Percentiles rank a stretch among this genome's conserved stretches.
Evolutionary conservation across 2,329 filamentous ascomycete genomes (phyloP).

Genomic region (Botrytis medusae): DNA sequence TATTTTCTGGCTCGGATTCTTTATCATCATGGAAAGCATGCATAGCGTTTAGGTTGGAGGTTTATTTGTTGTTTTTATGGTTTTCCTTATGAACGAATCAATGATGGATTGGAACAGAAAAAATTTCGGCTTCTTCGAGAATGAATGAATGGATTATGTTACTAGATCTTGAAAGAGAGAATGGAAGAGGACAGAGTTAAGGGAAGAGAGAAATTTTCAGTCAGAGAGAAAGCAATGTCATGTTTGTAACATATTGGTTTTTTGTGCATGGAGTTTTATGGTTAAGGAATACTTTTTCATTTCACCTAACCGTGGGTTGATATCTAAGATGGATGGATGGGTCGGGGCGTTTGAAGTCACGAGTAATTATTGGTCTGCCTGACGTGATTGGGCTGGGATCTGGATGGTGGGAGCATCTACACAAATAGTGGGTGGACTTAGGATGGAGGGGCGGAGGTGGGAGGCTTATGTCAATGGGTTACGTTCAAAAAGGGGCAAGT

Average conservation of each 20-base stretch:
- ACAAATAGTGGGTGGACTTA: constrained; percentile 8
- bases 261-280: constrained; percentile 14
- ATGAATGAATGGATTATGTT: constrained; percentile 16
- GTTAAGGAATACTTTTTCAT: constrained; percentile 12
- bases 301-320: constrained; percentile 8
- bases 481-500: constrained; percentile 1
- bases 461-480: background rate
- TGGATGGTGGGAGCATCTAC: background rate
- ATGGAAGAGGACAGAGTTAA: background rate
- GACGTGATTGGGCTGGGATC: background rate
- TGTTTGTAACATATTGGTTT: constrained; percentile 14
- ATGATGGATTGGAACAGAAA: constrained; percentile 15
- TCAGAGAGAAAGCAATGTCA: constrained; percentile 12
- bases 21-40: constrained; percentile 15
- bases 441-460: background rate
- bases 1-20: constrained; percentile 3
- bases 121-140: constrained; percentile 7
- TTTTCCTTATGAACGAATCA: constrained; percentile 12
- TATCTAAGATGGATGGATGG: constrained; percentile 7
- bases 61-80: constrained; percentile 6
- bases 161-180: constrained; percentile 13
- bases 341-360: constrained; percentile 10
- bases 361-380: constrained; percentile 11
- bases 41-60: constrained; percentile 20
- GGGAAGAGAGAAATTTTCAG: background rate